A percentile compares a stretch with the other conserved stretches of the same genome.
Evolutionary conservation across 768 basidiomycete genomes (phyloP).

Genomic region (Mycena chlorophos): DNA sequence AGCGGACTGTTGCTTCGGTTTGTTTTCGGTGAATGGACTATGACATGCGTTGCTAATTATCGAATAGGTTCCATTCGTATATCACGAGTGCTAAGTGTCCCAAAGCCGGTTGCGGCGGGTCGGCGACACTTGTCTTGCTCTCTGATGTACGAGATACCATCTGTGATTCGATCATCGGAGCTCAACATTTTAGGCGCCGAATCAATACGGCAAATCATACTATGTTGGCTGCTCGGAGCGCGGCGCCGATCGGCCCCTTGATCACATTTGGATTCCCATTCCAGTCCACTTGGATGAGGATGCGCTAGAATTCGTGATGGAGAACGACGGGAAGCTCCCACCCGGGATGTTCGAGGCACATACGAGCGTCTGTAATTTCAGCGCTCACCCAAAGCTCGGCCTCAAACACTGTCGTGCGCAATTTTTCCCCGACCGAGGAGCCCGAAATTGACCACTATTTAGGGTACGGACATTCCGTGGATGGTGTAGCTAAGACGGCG

Average conservation of each 20-base stretch:
- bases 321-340: slow-evolving; percentile 5
- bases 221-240: slow-evolving; percentile 11
- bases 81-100: slow-evolving; percentile 2
- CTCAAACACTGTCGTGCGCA: slow-evolving; percentile 6
- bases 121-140: not conserved
- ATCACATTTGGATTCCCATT: not conserved
- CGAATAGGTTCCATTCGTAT: slow-evolving; percentile 1
- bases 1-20: slow-evolving; percentile 1
- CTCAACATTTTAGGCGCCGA: not conserved
- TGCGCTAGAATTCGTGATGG: not conserved
- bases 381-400: slow-evolving; percentile 4
- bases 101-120: slow-evolving; percentile 4
- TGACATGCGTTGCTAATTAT: not conserved
- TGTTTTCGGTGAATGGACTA: not conserved
- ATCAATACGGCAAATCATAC: slow-evolving; percentile 3
- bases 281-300: not conserved
- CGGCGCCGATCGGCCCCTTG: not conserved
- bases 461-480: not conserved
- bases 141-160: not conserved
- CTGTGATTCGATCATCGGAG: not conserved
- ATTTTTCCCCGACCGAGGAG: too few relatives aligned
- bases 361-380: not conserved
- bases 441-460: not conserved
- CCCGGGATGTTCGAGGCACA: not conserved
- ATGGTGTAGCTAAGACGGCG: not conserved